A percentile compares a stretch with the other conserved stretches of the same genome.
phyloP scores from a whole-genome alignment of 257 asterid genomes.

The Penstemon davidsonii region DNA sequence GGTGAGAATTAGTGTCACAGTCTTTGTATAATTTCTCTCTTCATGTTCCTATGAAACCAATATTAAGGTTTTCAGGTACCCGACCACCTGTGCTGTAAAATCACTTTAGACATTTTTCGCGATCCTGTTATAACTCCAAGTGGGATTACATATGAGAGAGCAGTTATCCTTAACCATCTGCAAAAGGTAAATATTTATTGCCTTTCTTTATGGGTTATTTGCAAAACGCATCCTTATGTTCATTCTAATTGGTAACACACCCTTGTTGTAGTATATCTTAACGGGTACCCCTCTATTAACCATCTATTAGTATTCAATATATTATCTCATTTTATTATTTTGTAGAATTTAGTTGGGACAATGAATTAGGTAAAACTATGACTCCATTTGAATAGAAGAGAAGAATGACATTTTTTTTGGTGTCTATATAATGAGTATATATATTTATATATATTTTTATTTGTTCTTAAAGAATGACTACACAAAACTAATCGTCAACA shows the following conservation, averaged over 20 bases:
- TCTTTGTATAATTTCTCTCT: slow-evolving; percentile 15
- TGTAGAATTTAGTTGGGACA: too few relatives aligned
- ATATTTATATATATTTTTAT: neutral
- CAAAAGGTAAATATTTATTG: slow-evolving; percentile 48
- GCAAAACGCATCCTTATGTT: too few relatives aligned
- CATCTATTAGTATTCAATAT: neutral
- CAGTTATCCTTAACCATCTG: slow-evolving; percentile 71
- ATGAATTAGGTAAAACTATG: too few relatives aligned
- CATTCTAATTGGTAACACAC: neutral
- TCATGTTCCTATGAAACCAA: slow-evolving; percentile 22
- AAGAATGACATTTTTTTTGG: too few relatives aligned
- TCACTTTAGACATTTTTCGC: slow-evolving; percentile 76
- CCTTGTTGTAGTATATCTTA: too few relatives aligned
- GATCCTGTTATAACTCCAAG: slow-evolving; percentile 94
- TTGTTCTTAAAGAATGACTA: slow-evolving; percentile 11
- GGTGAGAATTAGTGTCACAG: slow-evolving; percentile 36
- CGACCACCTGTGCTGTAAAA: slow-evolving; percentile 78
- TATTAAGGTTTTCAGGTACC: slow-evolving; percentile 64
- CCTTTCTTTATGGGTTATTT: neutral
- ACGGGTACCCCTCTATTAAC: neutral
- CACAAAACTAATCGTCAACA: neutral
- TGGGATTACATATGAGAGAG: slow-evolving; percentile 94
- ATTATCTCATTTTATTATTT: neutral
- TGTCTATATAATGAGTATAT: too few relatives aligned
- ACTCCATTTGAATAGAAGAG: too few relatives aligned